Conservation (phyloP, 2,329 filamentous ascomycete genomes). For the Cladosporium sp. region DNA sequence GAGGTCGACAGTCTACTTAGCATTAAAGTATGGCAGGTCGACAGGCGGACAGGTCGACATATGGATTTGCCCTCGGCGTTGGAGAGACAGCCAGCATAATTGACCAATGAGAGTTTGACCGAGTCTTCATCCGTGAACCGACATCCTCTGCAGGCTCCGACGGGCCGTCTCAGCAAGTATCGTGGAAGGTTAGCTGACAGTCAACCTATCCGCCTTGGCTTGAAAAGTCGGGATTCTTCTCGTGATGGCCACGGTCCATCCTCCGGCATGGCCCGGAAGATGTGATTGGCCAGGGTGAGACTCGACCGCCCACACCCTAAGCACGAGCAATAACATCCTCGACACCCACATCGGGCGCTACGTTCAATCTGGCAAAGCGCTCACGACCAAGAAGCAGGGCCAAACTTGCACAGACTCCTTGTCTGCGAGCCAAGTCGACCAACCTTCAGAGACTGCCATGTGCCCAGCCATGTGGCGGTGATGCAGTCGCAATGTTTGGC, state of each 20-base stretch:
- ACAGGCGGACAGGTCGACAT: conserved; percentile 6
- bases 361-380: neutral
- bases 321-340: neutral
- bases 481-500: conserved; percentile 7
- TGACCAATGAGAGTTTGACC: neutral
- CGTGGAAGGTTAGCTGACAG: conserved; percentile 9
- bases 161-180: neutral
- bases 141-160: conserved; percentile 4
- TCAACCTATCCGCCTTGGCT: conserved; percentile 18
- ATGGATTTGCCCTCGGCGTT: no score
- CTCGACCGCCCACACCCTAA: neutral
- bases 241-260: conserved; percentile 2
- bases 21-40: neutral
- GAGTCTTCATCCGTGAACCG: neutral
- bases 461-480: conserved; percentile 11
- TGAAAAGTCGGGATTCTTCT: neutral
- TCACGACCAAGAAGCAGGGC: conserved; percentile 15
- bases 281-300: conserved; percentile 16
- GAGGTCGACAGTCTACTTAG: conserved; percentile 8
- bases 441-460: conserved; percentile 15
- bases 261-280: neutral
- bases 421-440: conserved; percentile 19
- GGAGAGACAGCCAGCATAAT: neutral
- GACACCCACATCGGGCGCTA: neutral
- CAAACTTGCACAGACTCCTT: conserved; percentile 18